phyloP scores from a whole-genome alignment of 331 rosid genomes.

The Saraca asoca region DNA sequence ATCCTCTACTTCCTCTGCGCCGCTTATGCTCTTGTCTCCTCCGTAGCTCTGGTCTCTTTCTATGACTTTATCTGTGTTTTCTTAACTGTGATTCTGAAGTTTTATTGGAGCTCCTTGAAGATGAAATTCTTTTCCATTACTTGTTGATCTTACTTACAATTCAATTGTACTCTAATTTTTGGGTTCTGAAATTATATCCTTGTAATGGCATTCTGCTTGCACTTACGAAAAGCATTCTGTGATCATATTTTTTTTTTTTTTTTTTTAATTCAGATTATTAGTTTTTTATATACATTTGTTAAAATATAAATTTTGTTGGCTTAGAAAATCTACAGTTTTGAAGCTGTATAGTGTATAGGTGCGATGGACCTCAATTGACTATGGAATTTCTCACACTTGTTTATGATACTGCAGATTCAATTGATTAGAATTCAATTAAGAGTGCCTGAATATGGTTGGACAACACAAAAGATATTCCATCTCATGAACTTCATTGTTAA shows the following conservation, averaged over 20 bases:
- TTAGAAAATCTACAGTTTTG: too few relatives aligned
- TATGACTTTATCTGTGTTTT: not conserved
- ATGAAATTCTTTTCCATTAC: too few relatives aligned
- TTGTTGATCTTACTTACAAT: too few relatives aligned
- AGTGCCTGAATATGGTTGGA: constrained; percentile 98
- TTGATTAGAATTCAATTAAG: constrained; percentile 85
- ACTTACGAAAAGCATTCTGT: not conserved
- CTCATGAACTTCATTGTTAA: constrained; percentile 92
- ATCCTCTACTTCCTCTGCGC: constrained; percentile 73
- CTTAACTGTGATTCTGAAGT: not conserved
- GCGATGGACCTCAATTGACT: too few relatives aligned
- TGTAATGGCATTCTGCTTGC: not conserved
- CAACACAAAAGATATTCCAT: constrained; percentile 93
- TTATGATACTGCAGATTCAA: constrained; percentile 59
- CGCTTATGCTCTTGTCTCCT: constrained; percentile 74
- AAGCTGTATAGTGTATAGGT: too few relatives aligned
- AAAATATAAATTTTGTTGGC: not conserved
- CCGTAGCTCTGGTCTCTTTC: constrained; percentile 63
- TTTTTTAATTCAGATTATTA: too few relatives aligned
- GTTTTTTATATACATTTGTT: too few relatives aligned
- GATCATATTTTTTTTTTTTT: too few relatives aligned
- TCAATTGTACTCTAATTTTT: too few relatives aligned
- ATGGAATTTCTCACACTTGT: not conserved
- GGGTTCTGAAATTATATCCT: not conserved
- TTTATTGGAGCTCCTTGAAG: too few relatives aligned